phyloP scores from a whole-genome alignment of 2,329 filamentous ascomycete genomes.

The Trichoderma simmonsii region DNA sequence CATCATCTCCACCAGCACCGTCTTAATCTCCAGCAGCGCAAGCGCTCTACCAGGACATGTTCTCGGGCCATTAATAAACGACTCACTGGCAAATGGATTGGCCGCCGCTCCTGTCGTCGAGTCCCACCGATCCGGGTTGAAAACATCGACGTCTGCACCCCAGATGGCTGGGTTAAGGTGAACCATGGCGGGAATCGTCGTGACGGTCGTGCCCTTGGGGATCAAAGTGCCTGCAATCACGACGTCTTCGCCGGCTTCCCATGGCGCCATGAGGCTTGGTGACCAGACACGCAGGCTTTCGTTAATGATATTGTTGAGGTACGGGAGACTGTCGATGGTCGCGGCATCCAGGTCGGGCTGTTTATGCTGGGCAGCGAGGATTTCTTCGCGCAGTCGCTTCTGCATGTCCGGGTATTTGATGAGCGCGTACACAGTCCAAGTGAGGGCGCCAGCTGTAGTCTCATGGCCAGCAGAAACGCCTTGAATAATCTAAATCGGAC shows the following conservation, averaged over 20 bases:
- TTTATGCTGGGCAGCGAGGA: constrained; percentile 21
- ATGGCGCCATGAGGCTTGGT: constrained; percentile 33
- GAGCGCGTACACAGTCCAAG: constrained; percentile 42
- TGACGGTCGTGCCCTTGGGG: constrained; percentile 39
- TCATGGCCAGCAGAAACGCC: constrained; percentile 37
- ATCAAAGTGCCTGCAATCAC: constrained; percentile 35
- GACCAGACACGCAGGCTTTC: constrained; percentile 44
- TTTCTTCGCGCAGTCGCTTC: constrained; percentile 38
- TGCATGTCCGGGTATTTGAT: constrained; percentile 39
- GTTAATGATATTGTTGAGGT: constrained; percentile 41
- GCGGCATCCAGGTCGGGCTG: constrained; percentile 7
- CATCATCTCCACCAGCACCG: constrained; percentile 33
- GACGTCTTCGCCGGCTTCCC: constrained; percentile 34
- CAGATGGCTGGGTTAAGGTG: constrained; percentile 37
- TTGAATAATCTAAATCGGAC: not conserved
- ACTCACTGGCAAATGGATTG: constrained; percentile 33
- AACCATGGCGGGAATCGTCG: constrained; percentile 36
- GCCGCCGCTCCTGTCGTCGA: constrained; percentile 24
- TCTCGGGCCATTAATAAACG: constrained; percentile 38
- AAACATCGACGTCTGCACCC: constrained; percentile 34
- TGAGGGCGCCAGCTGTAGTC: constrained; percentile 42
- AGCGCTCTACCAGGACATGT: constrained; percentile 39
- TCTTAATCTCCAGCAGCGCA: constrained; percentile 38
- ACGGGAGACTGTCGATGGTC: constrained; percentile 33
- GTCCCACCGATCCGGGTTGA: constrained; percentile 41